Percentiles rank a stretch among this genome's conserved stretches.
Evolutionary conservation across 2,329 filamentous ascomycete species (phyloP).

Genomic region (Alternaria brassicae): DNA sequence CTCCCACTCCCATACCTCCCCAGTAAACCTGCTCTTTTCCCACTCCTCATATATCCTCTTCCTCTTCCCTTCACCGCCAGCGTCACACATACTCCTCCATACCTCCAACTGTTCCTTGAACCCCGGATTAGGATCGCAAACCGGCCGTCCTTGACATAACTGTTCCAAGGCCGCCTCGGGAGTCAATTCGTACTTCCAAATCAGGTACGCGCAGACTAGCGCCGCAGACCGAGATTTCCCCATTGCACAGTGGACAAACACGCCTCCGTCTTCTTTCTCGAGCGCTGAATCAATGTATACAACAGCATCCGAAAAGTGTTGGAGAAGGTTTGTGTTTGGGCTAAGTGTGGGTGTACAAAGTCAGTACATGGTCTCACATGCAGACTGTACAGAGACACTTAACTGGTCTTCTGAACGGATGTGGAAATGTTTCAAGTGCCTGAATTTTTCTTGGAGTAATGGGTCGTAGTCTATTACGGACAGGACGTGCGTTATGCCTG

Average conservation of each 20-base stretch:
- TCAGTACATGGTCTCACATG: no score
- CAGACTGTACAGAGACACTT: no score
- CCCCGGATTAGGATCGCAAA: conserved; percentile 45
- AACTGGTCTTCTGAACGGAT: conserved; percentile 44
- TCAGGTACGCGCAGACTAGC: conserved; percentile 44
- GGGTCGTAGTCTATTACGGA: conserved; percentile 46
- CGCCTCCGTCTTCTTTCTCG: conserved; percentile 18
- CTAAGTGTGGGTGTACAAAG: no score
- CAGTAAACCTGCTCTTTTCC: conserved; percentile 42
- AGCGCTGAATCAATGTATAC: conserved; percentile 37
- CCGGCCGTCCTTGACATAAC: conserved; percentile 42
- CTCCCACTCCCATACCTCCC: conserved; percentile 52
- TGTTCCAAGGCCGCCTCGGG: conserved; percentile 32
- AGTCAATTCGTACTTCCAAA: conserved; percentile 35
- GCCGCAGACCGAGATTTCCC: conserved; percentile 45
- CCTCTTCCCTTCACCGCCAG: conserved; percentile 20
- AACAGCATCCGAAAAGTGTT: conserved; percentile 32
- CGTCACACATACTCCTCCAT: conserved; percentile 39
- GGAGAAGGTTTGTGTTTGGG: conserved; percentile 41
- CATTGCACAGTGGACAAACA: conserved; percentile 49
- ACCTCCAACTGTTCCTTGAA: conserved; percentile 46
- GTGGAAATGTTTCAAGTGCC: conserved; percentile 40
- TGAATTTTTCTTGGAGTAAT: conserved; percentile 32
- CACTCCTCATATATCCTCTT: conserved; percentile 43
- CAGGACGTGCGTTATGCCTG: conserved; percentile 44